Evolutionary conservation across 148 eudicot genomes (phyloP), one percentile per base, ranked within the genome.

Genomic region (Drosera capensis): DNA sequence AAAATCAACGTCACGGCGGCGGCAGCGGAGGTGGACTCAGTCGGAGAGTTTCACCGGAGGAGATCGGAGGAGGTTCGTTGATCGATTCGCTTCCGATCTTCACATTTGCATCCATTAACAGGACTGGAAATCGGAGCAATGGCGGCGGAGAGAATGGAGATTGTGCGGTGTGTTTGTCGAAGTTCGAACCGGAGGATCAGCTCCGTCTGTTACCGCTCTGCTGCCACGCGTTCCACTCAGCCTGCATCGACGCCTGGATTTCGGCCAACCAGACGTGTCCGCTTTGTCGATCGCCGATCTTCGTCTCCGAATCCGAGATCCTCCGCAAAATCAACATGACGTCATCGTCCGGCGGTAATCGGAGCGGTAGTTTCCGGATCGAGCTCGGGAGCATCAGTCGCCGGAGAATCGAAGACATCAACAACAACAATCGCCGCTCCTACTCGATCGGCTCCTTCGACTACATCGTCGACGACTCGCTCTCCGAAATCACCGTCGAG

Each of bases 241-340:
- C 40, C 0, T 90, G 99, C 36, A 76, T 90, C 45, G 99, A 85
- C 71, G 48, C 88, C 37, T 90, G 99, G 99, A 75, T 90, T 0
- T 22, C 40, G 5, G n/a, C 68, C 0, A 78, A 74, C 45, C 73
- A 60, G 17, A 71, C 95, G 1, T 90, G 99, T 60, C 99, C 97
- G 1, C 68, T 83, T 1, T 88, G 94, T 59, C 57, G 97, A 36
- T 88, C 96, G 12, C 53, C 77, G 11, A 76, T 88, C 0, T 20
- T 72, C 20, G 47, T 79, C 8, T 48, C 83, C 2, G 86, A 79
- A 7, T 22, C 56, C 30, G 86, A 50, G 14, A 59, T 66, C 19
- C 31, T 68, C 19, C 46, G 46, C 28, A 74, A 74, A 58, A 68
- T 68, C 20, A 60, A 17, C 3, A 8, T 18, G n/a, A 23, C n/a